Evolutionary conservation across 768 basidiomycete species (phyloP), one percentile per base, ranked within the genome.

Genomic region (Trichaptum fuscoviolaceum): DNA sequence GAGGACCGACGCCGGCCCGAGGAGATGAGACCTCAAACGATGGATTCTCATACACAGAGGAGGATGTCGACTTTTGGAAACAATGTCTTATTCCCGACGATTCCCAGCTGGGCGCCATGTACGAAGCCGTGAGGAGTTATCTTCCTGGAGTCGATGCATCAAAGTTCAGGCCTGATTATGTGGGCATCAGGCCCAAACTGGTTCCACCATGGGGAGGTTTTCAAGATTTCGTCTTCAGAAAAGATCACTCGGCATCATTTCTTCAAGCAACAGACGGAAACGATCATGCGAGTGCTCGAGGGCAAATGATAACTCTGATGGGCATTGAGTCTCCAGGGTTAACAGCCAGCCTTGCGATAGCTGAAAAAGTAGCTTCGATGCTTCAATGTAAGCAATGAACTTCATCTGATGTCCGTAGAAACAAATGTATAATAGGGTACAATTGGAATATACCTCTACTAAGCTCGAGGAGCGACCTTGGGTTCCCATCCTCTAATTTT

Each of bases 251-350:
- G 0, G 75, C 76, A n/a, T 75, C 79, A 72, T 69, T 73, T 69
- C 20, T 59, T 62, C 15, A 73, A 70, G 25, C 66, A 71, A 67
- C 69, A 23, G 70, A 70, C 35, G 71, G 73, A n/a, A 63, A 65
- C 63, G 74, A 69, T 61, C 73, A 75, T 35, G 68, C 63, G 63
- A 72, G 68, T 12, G 62, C 65, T 62, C 64, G 66, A 26, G 78
- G 81, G 30, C 30, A 30, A 1, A 89, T 99, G 87, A 83, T 98
- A 70, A 95, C 87, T 73, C 77, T 97, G 67, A 74, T 95, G 73
- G 95, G 95, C 0, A 95, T 99, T 68, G 95, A 97, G 74, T 93
- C 90, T 68, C 96, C 96, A 0, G 96, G 96, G 0, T 77, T 99
- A 73, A 99, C 96, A 4, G 85, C 91, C 10, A 85, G 86, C 71